Evolutionary conservation across 208 protist species (phyloP).

Genomic region (Crithidia thermophila): DNA sequence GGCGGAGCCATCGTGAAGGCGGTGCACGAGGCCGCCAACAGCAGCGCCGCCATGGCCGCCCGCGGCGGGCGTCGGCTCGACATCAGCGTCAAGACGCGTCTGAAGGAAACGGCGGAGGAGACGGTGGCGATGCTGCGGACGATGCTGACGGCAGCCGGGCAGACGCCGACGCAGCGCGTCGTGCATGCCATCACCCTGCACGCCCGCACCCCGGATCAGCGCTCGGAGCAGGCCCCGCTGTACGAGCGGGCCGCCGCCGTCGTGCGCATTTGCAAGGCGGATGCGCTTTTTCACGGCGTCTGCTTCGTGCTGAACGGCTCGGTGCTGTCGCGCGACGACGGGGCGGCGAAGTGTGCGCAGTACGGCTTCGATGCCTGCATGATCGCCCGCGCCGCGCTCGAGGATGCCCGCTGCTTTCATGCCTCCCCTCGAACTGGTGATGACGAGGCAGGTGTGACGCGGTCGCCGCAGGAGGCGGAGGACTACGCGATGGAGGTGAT

Average conservation of each 20-base stretch:
- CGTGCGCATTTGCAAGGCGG: slow-evolving; percentile 36
- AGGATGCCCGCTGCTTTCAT: slow-evolving; percentile 93
- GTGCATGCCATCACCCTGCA: slow-evolving; percentile 89
- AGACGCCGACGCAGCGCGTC: slow-evolving; percentile 28
- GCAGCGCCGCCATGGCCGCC: slow-evolving; percentile 8
- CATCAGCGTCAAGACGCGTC: slow-evolving; percentile 85
- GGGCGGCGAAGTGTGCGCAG: slow-evolving; percentile 38
- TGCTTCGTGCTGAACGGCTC: slow-evolving; percentile 83
- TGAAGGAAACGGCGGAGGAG: slow-evolving; percentile 45
- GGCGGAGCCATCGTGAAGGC: slow-evolving; percentile 70
- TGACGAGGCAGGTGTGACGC: neutral
- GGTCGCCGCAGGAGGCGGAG: slow-evolving; percentile 20
- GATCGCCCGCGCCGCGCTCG: slow-evolving; percentile 96
- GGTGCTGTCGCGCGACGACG: slow-evolving; percentile 46
- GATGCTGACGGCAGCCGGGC: slow-evolving; percentile 54
- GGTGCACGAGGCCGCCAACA: slow-evolving; percentile 58
- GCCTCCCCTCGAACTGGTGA: neutral
- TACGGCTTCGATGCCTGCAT: slow-evolving; percentile 90
- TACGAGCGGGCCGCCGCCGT: slow-evolving; percentile 65
- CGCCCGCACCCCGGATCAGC: slow-evolving; percentile 69
- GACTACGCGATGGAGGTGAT: slow-evolving; percentile 38
- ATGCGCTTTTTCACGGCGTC: slow-evolving; percentile 35
- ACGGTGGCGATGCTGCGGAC: slow-evolving; percentile 73
- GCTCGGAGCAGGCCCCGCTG: slow-evolving; percentile 54
- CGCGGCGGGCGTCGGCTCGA: slow-evolving; percentile 38